These are phyloP conservation scores for Eutrema yunnanense DNA, from an alignment of 345 rosid genomes.

Conservation along the genomic window DNA sequence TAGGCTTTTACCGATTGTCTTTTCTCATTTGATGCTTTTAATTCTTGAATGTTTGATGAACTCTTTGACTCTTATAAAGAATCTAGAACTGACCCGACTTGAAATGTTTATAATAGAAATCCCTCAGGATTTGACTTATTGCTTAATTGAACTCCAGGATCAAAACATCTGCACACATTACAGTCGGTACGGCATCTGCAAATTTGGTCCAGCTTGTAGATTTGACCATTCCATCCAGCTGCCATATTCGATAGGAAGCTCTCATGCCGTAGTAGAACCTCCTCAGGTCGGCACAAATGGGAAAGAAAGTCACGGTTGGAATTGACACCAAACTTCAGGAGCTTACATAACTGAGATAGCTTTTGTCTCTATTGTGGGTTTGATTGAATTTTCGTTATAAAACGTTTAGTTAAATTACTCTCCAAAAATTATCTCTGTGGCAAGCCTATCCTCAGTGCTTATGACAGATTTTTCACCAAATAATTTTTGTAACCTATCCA, in stretches of 20 bases:
- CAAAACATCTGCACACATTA: slow-evolving; percentile 68
- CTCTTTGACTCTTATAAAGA: not conserved
- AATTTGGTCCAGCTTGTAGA: slow-evolving; percentile 85
- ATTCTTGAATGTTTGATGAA: not conserved
- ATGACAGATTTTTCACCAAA: not conserved
- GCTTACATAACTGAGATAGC: not conserved
- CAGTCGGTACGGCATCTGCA: slow-evolving; percentile 92
- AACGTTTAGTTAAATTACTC: slow-evolving; percentile 4
- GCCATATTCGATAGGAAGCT: slow-evolving; percentile 15
- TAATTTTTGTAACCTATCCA: not conserved
- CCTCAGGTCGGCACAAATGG: slow-evolving; percentile 15
- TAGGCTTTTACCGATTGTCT: not conserved
- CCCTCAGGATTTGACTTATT: not conserved
- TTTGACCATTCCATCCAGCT: slow-evolving; percentile 34
- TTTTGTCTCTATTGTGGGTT: slow-evolving; percentile 9
- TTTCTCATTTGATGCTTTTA: not conserved
- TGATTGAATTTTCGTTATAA: slow-evolving; percentile 5
- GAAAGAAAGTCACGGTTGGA: slow-evolving; percentile 24
- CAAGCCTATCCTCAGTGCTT: slow-evolving; percentile 18
- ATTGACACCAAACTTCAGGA: slow-evolving; percentile 8
- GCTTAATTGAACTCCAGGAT: slow-evolving; percentile 42
- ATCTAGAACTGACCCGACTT: not conserved
- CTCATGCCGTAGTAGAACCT: slow-evolving; percentile 9
- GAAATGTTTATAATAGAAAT: not conserved
- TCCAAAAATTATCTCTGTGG: slow-evolving; percentile 17